Conservation (phyloP, 352 stramenopile genomes). For the Saprolegnia diclina region DNA sequence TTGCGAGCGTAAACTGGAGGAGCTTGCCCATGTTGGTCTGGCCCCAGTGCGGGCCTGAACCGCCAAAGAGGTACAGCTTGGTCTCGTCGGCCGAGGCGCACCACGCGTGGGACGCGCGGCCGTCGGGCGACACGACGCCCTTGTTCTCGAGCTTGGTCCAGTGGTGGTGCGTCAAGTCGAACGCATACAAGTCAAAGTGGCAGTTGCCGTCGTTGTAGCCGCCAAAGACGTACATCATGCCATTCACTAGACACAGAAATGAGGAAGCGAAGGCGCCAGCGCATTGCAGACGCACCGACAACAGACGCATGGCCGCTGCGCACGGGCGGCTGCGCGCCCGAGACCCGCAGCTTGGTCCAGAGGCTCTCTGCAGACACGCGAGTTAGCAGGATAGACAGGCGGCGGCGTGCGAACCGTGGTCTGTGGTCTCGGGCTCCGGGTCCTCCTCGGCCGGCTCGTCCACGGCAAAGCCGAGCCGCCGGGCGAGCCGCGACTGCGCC, state of each 20-base stretch:
- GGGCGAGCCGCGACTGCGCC: constrained; percentile 66
- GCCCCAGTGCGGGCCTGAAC: constrained; percentile 71
- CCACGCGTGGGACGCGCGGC: constrained; percentile 69
- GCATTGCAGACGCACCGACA: constrained; percentile 40
- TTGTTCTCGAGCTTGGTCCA: constrained; percentile 70
- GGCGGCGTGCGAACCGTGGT: background rate
- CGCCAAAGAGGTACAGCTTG: constrained; percentile 74
- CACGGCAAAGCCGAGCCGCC: constrained; percentile 55
- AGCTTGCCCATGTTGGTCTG: constrained; percentile 86
- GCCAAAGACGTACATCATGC: constrained; percentile 79
- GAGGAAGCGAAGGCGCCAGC: background rate
- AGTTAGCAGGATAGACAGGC: background rate
- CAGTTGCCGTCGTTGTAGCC: constrained; percentile 84
- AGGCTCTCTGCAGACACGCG: constrained; percentile 41
- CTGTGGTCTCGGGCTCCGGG: background rate
- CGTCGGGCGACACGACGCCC: constrained; percentile 53
- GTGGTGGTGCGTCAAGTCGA: constrained; percentile 71
- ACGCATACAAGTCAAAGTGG: constrained; percentile 80
- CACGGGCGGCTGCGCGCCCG: constrained; percentile 57
- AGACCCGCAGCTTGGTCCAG: constrained; percentile 72
- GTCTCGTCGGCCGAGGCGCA: constrained; percentile 66
- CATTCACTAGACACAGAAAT: constrained; percentile 39
- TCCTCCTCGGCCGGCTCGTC: constrained; percentile 25
- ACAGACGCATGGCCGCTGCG: constrained; percentile 75
- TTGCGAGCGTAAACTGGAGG: constrained; percentile 65